Evolutionary conservation across 2,329 filamentous ascomycete genomes (phyloP).

Genomic region (Xylariaceae sp.): DNA sequence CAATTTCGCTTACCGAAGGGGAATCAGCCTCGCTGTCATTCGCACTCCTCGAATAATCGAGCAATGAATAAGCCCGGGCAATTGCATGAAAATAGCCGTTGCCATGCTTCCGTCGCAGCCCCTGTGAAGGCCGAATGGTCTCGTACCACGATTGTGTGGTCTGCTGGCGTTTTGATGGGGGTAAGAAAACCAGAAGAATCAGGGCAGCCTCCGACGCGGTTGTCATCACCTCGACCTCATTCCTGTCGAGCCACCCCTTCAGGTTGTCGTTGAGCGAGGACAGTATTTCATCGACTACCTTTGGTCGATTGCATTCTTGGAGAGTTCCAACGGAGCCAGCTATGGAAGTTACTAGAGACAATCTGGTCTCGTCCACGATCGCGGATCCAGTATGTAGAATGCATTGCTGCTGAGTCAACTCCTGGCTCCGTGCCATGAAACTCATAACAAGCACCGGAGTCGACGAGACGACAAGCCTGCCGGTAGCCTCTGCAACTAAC

Average conservation of each 20-base stretch:
- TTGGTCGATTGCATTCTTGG: constrained; percentile 4
- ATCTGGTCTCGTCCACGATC: constrained; percentile 12
- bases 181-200: constrained; percentile 39
- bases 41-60: constrained; percentile 11
- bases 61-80: constrained; percentile 39
- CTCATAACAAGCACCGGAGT: constrained; percentile 39
- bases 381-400: constrained; percentile 21
- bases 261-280: constrained; percentile 27
- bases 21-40: constrained; percentile 16
- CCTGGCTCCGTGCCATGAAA: constrained; percentile 11
- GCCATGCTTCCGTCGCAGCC: constrained; percentile 30
- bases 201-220: constrained; percentile 44
- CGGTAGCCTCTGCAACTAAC: constrained; percentile 54
- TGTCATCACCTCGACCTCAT: constrained; percentile 42
- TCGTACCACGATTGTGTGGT: constrained; percentile 41
- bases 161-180: constrained; percentile 25
- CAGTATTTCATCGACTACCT: constrained; percentile 15
- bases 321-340: constrained; percentile 10
- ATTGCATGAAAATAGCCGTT: constrained; percentile 48
- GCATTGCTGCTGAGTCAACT: constrained; percentile 3
- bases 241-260: constrained; percentile 39
- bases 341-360: constrained; percentile 2
- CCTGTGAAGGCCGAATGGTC: constrained; percentile 28
- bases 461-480: constrained; percentile 48
- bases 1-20: constrained; percentile 30